A percentile compares a stretch with the other conserved stretches of the same genome.
Conservation (phyloP, 2,329 filamentous ascomycete genomes). For the Zelopaecilomyces penicillatus region DNA sequence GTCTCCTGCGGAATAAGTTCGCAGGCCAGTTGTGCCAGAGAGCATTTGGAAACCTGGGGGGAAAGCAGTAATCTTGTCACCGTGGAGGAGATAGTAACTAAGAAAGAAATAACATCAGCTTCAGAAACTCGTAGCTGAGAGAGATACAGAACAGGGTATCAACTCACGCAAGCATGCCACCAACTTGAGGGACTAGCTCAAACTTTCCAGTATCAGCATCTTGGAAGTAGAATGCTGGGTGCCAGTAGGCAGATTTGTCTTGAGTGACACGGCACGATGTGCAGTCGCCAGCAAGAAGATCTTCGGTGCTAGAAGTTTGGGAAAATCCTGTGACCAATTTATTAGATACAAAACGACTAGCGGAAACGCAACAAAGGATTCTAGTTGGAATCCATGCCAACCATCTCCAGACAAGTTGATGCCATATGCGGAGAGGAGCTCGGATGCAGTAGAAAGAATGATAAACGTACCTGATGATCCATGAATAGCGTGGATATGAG, state of each 20-base stretch:
- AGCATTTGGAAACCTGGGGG: conserved; percentile 74
- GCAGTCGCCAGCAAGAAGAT: conserved; percentile 56
- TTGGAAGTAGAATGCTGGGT: conserved; percentile 69
- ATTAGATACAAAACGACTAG: conserved; percentile 11
- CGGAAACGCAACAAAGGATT: background rate
- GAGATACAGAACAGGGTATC: background rate
- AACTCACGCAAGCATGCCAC: conserved; percentile 78
- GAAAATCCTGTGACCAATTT: conserved; percentile 49
- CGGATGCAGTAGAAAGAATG: background rate
- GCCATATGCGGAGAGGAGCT: background rate
- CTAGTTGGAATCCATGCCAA: background rate
- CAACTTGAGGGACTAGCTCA: conserved; percentile 63
- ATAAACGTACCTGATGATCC: conserved; percentile 62
- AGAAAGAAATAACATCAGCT: background rate
- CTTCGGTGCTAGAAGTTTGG: conserved; percentile 44
- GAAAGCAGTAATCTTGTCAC: conserved; percentile 61
- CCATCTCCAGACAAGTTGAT: background rate
- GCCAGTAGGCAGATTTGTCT: conserved; percentile 87
- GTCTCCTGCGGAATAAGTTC: conserved; percentile 62
- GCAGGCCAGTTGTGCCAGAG: conserved; percentile 59
- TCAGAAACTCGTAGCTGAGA: background rate
- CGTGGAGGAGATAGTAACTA: conserved; percentile 78
- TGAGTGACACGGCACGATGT: conserved; percentile 73
- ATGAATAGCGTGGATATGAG: conserved; percentile 67
- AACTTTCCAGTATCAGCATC: conserved; percentile 54